Evolutionary conservation across 1,284 basidiomycete genomes (phyloP).

Genomic region (Leccinum subrobustum): DNA sequence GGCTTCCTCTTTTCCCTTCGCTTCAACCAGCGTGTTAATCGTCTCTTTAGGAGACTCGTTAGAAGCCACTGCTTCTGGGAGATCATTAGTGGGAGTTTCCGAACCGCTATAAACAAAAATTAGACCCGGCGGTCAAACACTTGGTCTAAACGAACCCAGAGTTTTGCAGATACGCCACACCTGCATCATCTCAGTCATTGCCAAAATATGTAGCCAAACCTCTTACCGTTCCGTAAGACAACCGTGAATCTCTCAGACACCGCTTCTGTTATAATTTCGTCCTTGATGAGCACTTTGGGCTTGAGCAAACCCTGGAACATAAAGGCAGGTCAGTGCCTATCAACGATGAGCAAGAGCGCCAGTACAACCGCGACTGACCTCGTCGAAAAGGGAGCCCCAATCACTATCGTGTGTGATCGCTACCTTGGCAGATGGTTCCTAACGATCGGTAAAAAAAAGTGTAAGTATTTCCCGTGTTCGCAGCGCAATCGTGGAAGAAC

Average conservation of each 20-base stretch:
- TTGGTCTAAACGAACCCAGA: slow-evolving; percentile 11
- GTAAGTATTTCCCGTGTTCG: not conserved
- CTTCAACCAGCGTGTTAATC: not conserved
- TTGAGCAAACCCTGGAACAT: slow-evolving; percentile 12
- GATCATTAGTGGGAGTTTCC: not conserved
- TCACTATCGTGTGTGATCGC: slow-evolving; percentile 26
- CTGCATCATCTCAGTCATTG: slow-evolving; percentile 8
- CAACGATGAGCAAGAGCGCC: no score
- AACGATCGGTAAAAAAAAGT: not conserved
- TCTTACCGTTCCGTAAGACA: slow-evolving; percentile 13
- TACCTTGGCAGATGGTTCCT: slow-evolving; percentile 27
- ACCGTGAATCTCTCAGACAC: slow-evolving; percentile 16
- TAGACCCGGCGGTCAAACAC: not conserved
- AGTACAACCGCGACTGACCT: slow-evolving; percentile 6
- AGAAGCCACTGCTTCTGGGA: not conserved
- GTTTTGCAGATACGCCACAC: slow-evolving; percentile 23
- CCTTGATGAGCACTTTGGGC: slow-evolving; percentile 16
- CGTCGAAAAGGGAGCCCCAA: slow-evolving; percentile 21
- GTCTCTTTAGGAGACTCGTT: not conserved
- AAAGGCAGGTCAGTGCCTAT: not conserved
- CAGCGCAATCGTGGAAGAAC: not conserved
- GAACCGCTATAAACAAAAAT: slow-evolving; percentile 4
- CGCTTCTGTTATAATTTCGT: slow-evolving; percentile 10
- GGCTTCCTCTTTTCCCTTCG: not conserved
- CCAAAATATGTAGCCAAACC: not conserved